These are phyloP conservation scores for Trapa incisa DNA, from an alignment of 345 rosid species.

Conservation along the genomic window DNA sequence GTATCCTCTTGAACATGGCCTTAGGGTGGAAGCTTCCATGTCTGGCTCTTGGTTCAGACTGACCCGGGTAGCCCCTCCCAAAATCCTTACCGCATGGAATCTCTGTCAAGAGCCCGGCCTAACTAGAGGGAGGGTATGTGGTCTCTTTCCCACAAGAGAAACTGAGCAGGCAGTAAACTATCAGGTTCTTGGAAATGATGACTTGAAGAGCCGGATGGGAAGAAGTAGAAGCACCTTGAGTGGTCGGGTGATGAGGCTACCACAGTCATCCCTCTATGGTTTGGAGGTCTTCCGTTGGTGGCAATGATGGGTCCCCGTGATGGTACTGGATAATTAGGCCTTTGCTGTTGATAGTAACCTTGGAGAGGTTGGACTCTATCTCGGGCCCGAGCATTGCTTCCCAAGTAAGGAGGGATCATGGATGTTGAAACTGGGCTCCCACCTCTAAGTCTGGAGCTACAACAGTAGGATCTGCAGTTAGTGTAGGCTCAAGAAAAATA, in stretches of 20 bases:
- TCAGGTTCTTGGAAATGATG: slow-evolving; percentile 45
- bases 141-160: slow-evolving; percentile 67
- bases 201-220: slow-evolving; percentile 42
- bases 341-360: slow-evolving; percentile 67
- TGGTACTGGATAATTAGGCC: slow-evolving; percentile 35
- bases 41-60: slow-evolving; percentile 37
- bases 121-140: slow-evolving; percentile 37
- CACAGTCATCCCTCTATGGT: slow-evolving; percentile 43
- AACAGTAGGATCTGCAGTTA: slow-evolving; percentile 4
- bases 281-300: slow-evolving; percentile 37
- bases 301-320: slow-evolving; percentile 18
- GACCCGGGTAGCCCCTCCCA: slow-evolving; percentile 35
- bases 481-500: neutral
- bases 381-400: slow-evolving; percentile 71
- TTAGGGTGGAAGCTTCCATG: slow-evolving; percentile 49
- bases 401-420: slow-evolving; percentile 67
- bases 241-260: slow-evolving; percentile 69
- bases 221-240: slow-evolving; percentile 51
- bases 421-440: slow-evolving; percentile 64
- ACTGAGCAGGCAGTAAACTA: slow-evolving; percentile 22
- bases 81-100: slow-evolving; percentile 41
- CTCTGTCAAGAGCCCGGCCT: slow-evolving; percentile 50
- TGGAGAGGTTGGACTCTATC: slow-evolving; percentile 90
- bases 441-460: slow-evolving; percentile 55
- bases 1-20: slow-evolving; percentile 54